Percentiles rank a stretch among this genome's conserved stretches.
phyloP scores from a whole-genome alignment of 345 rosid genomes.

The Excoecaria agallocha region DNA sequence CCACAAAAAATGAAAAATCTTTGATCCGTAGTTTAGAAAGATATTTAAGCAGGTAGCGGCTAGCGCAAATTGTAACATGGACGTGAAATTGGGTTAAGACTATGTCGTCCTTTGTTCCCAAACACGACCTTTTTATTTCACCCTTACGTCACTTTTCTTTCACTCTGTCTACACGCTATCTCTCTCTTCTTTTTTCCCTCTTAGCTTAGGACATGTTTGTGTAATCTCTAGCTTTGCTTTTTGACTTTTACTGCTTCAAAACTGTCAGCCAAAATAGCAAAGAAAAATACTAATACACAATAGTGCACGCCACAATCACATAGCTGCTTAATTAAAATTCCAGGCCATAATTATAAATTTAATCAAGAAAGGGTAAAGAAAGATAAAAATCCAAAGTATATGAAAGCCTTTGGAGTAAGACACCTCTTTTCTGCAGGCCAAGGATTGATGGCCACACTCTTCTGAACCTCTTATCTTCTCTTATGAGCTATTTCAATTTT shows the following conservation, averaged over 20 bases:
- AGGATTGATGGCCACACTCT: constrained; percentile 74
- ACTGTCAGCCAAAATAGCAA: background rate
- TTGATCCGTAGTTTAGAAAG: no score
- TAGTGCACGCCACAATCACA: constrained; percentile 5
- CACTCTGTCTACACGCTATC: constrained; percentile 28
- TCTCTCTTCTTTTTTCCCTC: background rate
- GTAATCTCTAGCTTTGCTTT: no score
- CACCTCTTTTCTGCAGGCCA: constrained; percentile 30
- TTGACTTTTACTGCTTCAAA: constrained; percentile 19
- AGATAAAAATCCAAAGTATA: constrained; percentile 18
- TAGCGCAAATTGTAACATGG: background rate
- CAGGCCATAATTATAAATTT: no score
- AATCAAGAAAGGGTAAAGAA: background rate
- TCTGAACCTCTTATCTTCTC: constrained; percentile 50
- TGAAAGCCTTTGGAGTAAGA: constrained; percentile 40
- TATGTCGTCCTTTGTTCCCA: no score
- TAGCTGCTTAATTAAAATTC: no score
- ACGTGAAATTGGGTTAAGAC: background rate
- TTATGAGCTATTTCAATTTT: constrained; percentile 13
- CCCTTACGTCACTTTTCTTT: constrained; percentile 34
- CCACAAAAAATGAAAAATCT: no score
- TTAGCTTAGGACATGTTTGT: no score
- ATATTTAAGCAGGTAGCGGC: background rate
- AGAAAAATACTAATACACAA: background rate
- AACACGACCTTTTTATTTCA: background rate